Base-by-base conservation (phyloP, 2,329 filamentous ascomycete genomes). In the Apiospora sp. region DNA sequence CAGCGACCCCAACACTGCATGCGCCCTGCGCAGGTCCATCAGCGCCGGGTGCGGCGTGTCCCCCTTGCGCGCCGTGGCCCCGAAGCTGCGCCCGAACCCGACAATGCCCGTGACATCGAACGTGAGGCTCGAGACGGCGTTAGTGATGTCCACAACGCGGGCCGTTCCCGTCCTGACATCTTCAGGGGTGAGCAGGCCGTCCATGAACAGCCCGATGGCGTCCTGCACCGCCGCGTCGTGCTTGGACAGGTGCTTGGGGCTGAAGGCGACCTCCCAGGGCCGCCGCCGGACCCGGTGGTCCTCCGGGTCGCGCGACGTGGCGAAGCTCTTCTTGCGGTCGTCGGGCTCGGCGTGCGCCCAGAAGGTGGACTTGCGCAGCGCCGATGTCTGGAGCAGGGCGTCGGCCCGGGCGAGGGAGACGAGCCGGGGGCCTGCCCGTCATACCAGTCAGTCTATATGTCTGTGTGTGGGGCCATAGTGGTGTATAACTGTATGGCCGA, bases 231-330 rank as follows among this genome's bases (percentile, higher is more conserved):
- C 70, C 41, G 24, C 67, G 48, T 64, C 68, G 24, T 69, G 69
- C 54, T 49, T 71, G 4, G 48, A 64, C n/a, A 73, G 44, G 24
- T 41, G 41, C 49, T 46, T 68, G 43, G 70, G 58, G 46, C 72
- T 73, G 46, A 73, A 73, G 6, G 67, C 72, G 27, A 67, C 48
- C 67, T 73, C 72, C 72, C 72, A 73, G 24, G 72, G 72, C 24
- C 72, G 72, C 30, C 72, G 41, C 22, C 72, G 41, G 19, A 61
- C 12, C 24, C 69, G 58, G 67, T 73, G 72, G 67, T 73, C 72
- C 4, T 73, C 72, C 8, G 67, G 70, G 24, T 67, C 49, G n/a
- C 72, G 72, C 22, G 70, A 70, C 43, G 68, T 58, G 4, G 70
- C 61, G 67, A 73, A 73, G 54, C 72, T 68, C 44, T 58, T 51